Evolutionary conservation across 768 basidiomycete species (phyloP).

Genomic region (Hirschioporus abietinus): DNA sequence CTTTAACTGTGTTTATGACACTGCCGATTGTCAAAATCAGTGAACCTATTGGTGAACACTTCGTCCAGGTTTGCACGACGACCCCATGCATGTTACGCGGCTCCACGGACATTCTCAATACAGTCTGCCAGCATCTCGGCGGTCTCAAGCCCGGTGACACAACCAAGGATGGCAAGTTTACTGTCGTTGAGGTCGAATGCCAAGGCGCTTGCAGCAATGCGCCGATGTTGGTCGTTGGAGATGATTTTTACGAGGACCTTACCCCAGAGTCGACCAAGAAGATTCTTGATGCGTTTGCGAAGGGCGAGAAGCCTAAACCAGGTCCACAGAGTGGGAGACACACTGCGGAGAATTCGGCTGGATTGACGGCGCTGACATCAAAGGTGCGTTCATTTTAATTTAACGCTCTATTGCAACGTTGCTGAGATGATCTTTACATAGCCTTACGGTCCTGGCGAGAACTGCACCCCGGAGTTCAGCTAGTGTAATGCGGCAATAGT

Average conservation of each 20-base stretch:
- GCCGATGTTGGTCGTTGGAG: constrained; percentile 92
- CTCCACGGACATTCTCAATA: constrained; percentile 83
- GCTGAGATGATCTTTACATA: constrained; percentile 24
- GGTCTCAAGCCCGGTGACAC: constrained; percentile 85
- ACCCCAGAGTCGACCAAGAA: constrained; percentile 72
- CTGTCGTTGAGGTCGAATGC: constrained; percentile 97
- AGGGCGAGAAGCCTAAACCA: constrained; percentile 84
- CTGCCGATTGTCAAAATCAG: constrained; percentile 31
- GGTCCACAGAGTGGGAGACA: constrained; percentile 86
- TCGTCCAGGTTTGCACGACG: constrained; percentile 98
- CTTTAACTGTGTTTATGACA: background rate
- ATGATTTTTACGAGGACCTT: constrained; percentile 96
- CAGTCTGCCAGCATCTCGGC: constrained; percentile 78
- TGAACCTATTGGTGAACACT: constrained; percentile 90
- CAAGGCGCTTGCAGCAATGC: constrained; percentile 98
- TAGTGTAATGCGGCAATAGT: constrained; percentile 20
- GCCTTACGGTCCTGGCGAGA: constrained; percentile 94
- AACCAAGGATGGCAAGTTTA: constrained; percentile 95
- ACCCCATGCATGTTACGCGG: constrained; percentile 97
- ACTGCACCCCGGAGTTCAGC: constrained; percentile 80
- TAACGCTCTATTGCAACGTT: constrained; percentile 12
- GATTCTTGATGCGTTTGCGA: constrained; percentile 72
- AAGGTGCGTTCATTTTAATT: constrained; percentile 43
- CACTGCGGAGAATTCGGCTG: constrained; percentile 92
- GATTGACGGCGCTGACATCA: constrained; percentile 70